Conservation (phyloP, 345 rosid genomes). For the Barbarea vulgaris region DNA sequence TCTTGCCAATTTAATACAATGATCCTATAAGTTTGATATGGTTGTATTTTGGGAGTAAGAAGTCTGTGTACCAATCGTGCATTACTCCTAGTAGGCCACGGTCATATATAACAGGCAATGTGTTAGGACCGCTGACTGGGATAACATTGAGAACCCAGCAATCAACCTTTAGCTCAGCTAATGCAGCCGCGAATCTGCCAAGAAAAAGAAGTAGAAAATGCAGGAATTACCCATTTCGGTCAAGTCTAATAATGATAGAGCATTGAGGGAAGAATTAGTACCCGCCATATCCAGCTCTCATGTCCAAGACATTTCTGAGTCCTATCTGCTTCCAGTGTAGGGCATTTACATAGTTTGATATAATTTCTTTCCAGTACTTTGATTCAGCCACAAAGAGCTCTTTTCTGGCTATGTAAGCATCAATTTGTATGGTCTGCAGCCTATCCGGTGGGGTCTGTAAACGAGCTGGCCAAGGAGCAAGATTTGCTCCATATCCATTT, state of each 20-base stretch:
- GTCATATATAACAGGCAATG: conserved; percentile 92
- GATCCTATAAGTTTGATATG: neutral
- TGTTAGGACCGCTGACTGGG: conserved; percentile 88
- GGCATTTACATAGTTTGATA: conserved; percentile 70
- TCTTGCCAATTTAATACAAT: neutral
- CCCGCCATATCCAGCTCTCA: conserved; percentile 99
- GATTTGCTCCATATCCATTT: conserved; percentile 79
- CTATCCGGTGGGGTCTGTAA: conserved; percentile 84
- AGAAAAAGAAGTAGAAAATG: conserved; percentile 23
- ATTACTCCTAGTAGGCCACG: conserved; percentile 93
- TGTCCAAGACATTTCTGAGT: conserved; percentile 96
- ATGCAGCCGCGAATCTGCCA: conserved; percentile 88
- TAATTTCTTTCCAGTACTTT: conserved; percentile 86
- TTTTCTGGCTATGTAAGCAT: conserved; percentile 84
- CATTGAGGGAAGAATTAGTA: conserved; percentile 34
- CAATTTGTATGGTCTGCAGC: conserved; percentile 81
- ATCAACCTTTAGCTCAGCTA: conserved; percentile 67
- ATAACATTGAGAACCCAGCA: conserved; percentile 93
- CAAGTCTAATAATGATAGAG: neutral
- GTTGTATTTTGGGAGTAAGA: neutral
- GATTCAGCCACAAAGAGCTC: conserved; percentile 88
- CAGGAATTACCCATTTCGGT: conserved; percentile 1
- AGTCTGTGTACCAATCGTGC: conserved; percentile 84
- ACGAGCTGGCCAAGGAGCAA: conserved; percentile 82
- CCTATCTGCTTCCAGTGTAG: conserved; percentile 81